Percentiles rank a stretch among this genome's conserved stretches.
phyloP scores from a whole-genome alignment of 352 stramenopile genomes.

The Achlya hypogyna region DNA sequence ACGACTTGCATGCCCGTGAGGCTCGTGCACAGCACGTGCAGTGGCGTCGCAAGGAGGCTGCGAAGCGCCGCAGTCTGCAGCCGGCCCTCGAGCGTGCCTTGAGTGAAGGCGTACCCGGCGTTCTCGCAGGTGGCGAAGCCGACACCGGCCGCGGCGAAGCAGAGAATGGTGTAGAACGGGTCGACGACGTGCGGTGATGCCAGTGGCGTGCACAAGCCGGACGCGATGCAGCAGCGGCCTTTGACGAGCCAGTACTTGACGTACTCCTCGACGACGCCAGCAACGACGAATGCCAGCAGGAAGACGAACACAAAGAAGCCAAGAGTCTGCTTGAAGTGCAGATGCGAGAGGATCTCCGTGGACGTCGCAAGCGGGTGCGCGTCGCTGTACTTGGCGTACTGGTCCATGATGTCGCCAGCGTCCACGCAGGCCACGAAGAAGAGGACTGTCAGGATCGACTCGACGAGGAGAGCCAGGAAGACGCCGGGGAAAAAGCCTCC shows the following conservation, averaged over 20 bases:
- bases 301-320: slow-evolving; percentile 57
- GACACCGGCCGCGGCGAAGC: slow-evolving; percentile 27
- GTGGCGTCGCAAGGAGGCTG: slow-evolving; percentile 31
- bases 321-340: slow-evolving; percentile 47
- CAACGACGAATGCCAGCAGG: slow-evolving; percentile 41
- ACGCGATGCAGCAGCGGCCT: slow-evolving; percentile 32
- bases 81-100: slow-evolving; percentile 26
- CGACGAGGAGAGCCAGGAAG: slow-evolving; percentile 31
- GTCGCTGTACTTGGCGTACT: slow-evolving; percentile 33
- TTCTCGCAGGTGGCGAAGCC: slow-evolving; percentile 64
- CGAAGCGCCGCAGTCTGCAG: slow-evolving; percentile 36
- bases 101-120: slow-evolving; percentile 35
- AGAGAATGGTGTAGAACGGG: slow-evolving; percentile 44
- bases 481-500: slow-evolving; percentile 37
- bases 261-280: slow-evolving; percentile 50
- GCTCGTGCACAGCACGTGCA: slow-evolving; percentile 54
- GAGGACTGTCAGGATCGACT: slow-evolving; percentile 34
- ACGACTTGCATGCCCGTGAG: slow-evolving; percentile 61
- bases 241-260: slow-evolving; percentile 65
- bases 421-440: slow-evolving; percentile 39
- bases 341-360: slow-evolving; percentile 33
- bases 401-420: slow-evolving; percentile 29
- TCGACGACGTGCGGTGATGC: slow-evolving; percentile 44
- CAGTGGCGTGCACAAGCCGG: slow-evolving; percentile 28
- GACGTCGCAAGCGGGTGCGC: slow-evolving; percentile 6